Evolutionary conservation across 345 rosid species (phyloP).

Genomic region (Eucalyptus sp.): DNA sequence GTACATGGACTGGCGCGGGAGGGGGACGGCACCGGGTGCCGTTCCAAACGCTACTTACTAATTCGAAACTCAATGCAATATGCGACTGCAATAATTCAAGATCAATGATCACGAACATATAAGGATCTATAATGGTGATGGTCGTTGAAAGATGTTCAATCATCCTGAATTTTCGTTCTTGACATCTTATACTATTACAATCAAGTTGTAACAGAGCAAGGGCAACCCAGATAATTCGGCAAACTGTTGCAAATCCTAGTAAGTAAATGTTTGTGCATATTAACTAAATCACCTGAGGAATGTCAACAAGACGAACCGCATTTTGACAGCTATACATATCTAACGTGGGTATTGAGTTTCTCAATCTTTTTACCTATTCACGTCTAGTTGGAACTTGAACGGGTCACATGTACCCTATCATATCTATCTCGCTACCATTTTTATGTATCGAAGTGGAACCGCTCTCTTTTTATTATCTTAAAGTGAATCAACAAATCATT

Average conservation of each 20-base stretch:
- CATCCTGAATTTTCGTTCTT: neutral
- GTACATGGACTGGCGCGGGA: neutral
- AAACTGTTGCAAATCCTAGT: neutral
- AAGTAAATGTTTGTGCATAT: neutral
- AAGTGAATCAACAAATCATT: neutral
- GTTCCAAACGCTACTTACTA: neutral
- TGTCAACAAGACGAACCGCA: neutral
- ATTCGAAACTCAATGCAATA: neutral
- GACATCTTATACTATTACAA: neutral
- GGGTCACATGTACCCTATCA: accelerated
- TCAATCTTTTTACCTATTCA: neutral
- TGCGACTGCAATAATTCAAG: neutral
- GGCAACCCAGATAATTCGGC: neutral
- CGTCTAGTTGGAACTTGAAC: accelerated
- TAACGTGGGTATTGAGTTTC: neutral
- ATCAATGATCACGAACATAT: neutral
- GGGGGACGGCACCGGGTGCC: neutral
- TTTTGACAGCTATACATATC: neutral
- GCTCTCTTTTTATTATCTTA: neutral
- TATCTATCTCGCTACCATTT: neutral
- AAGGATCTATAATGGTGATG: neutral
- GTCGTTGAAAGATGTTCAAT: neutral
- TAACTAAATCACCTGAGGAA: neutral
- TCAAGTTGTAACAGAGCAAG: neutral
- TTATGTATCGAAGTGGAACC: accelerated